Evolutionary conservation across 768 basidiomycete genomes (phyloP).

Genomic region (Hygrocybe coccinea): DNA sequence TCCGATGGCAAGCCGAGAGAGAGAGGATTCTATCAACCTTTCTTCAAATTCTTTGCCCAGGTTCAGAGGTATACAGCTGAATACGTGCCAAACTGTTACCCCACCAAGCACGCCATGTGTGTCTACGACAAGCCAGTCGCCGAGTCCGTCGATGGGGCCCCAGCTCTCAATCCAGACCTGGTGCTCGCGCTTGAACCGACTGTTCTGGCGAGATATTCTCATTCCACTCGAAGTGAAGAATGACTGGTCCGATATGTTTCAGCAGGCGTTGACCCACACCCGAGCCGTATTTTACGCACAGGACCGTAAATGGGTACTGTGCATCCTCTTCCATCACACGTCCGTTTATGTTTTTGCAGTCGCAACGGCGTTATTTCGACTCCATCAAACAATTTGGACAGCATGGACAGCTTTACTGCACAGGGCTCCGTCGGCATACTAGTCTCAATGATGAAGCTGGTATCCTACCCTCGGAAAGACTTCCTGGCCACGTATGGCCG

Average conservation of each 20-base stretch:
- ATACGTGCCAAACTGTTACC: background rate
- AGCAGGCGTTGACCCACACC: background rate
- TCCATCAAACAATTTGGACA: background rate
- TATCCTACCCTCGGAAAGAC: too few species aligned
- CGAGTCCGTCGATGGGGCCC: background rate
- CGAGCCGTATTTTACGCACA: background rate
- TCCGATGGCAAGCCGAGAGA: background rate
- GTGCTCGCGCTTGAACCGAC: background rate
- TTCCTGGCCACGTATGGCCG: too few species aligned
- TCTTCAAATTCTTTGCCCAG: background rate
- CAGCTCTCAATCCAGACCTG: conserved; percentile 2
- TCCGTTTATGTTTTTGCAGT: background rate
- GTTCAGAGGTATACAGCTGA: background rate
- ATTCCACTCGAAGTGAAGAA: background rate
- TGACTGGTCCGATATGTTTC: background rate
- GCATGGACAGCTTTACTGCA: background rate
- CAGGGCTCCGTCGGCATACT: background rate
- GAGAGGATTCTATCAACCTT: conserved; percentile 2
- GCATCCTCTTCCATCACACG: conserved; percentile 1
- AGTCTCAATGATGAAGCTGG: too few species aligned
- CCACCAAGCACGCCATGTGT: background rate
- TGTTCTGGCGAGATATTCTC: background rate
- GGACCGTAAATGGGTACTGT: background rate
- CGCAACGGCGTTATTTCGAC: background rate
- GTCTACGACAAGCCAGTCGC: background rate